phyloP scores from a whole-genome alignment of 1,284 basidiomycete genomes.

The Sanghuangporus weigelae region DNA sequence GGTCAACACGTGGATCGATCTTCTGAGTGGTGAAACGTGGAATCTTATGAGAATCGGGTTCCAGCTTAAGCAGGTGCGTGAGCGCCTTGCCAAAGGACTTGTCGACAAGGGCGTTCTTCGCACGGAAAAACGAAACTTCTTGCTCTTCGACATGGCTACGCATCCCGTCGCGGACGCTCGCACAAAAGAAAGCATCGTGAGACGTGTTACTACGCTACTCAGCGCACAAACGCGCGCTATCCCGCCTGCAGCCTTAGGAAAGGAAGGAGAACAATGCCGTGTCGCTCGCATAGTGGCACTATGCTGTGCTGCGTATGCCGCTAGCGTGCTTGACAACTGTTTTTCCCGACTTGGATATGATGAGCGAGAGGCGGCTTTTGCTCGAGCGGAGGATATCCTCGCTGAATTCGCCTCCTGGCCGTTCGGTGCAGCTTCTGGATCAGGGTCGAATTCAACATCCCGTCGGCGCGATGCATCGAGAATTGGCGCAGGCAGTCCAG shows the following conservation, averaged over 20 bases:
- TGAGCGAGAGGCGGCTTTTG: constrained; percentile 86
- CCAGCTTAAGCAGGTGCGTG: constrained; percentile 95
- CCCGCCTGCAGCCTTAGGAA: constrained; percentile 65
- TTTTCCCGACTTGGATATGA: constrained; percentile 85
- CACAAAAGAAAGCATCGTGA: constrained; percentile 80
- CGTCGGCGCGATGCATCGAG: constrained; percentile 40
- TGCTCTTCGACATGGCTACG: constrained; percentile 98
- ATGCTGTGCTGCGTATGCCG: constrained; percentile 86
- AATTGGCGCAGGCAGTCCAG: constrained; percentile 47
- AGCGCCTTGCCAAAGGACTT: constrained; percentile 93
- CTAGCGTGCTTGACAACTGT: constrained; percentile 92
- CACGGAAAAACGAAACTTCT: constrained; percentile 94
- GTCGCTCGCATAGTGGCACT: constrained; percentile 78
- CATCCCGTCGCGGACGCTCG: constrained; percentile 91
- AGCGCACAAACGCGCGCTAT: constrained; percentile 83
- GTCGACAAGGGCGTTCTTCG: constrained; percentile 97
- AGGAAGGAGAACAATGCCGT: constrained; percentile 75
- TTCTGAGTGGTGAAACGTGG: constrained; percentile 95
- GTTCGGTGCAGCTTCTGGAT: constrained; percentile 41
- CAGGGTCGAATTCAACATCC: constrained; percentile 25
- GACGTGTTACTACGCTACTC: constrained; percentile 71
- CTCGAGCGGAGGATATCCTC: constrained; percentile 86
- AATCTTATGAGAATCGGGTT: constrained; percentile 98
- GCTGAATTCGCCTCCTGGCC: constrained; percentile 90
- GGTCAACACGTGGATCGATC: constrained; percentile 91